These are phyloP conservation scores for Deuterostichococcus epilithicus DNA, from an alignment of 139 green algal species.

Conservation along the genomic window DNA sequence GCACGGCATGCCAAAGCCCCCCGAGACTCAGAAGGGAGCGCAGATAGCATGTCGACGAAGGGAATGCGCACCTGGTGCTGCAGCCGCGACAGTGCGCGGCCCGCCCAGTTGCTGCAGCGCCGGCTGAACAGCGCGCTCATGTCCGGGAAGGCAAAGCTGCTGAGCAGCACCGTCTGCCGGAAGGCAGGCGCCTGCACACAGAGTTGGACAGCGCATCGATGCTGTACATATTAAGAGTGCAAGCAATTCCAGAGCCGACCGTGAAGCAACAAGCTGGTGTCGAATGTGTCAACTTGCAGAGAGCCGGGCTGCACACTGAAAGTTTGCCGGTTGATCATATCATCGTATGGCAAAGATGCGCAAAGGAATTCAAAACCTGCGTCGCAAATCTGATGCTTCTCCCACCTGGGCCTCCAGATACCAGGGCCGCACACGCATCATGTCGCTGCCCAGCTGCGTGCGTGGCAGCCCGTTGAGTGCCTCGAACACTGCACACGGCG, in stretches of 20 bases:
- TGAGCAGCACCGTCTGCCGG: conserved; percentile 87
- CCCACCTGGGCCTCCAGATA: conserved; percentile 17
- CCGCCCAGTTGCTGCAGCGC: conserved; percentile 49
- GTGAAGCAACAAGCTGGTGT: too few species aligned
- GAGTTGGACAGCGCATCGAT: background rate
- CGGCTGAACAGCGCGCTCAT: conserved; percentile 70
- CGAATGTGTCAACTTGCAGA: too few species aligned
- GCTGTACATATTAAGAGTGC: too few species aligned
- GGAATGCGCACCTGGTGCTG: conserved; percentile 27
- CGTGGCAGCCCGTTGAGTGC: conserved; percentile 79
- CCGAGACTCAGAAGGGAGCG: too few species aligned
- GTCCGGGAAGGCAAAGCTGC: conserved; percentile 65
- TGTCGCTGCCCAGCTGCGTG: conserved; percentile 80
- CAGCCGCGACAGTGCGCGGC: conserved; percentile 33
- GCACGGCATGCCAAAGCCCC: too few species aligned
- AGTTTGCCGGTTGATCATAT: too few species aligned
- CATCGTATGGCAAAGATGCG: too few species aligned
- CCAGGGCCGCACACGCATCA: conserved; percentile 85
- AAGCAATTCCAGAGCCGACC: too few species aligned
- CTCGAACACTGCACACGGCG: conserved; percentile 53
- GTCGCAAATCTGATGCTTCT: too few species aligned
- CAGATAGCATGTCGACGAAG: too few species aligned
- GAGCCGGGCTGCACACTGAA: too few species aligned
- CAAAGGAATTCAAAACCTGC: too few species aligned
- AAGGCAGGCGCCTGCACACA: conserved; percentile 44